Percentiles rank a stretch among this genome's conserved stretches.
Conservation (phyloP, 1,284 basidiomycete genomes). For the Pseudozyma hubeiensis region DNA sequence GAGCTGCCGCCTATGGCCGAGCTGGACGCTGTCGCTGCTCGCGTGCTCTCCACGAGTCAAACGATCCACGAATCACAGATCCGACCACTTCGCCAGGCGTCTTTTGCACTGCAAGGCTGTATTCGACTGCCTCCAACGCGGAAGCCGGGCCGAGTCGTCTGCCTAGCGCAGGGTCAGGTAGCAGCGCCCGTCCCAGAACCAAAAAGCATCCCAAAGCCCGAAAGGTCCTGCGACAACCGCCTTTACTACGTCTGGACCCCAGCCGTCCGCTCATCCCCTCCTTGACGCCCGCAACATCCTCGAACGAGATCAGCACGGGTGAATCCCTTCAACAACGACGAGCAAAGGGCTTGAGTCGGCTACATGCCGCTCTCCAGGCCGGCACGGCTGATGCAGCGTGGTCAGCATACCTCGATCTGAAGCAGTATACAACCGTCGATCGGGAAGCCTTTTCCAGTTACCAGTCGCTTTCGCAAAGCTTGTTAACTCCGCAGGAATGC, state of each 20-base stretch:
- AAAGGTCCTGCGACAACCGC: not conserved
- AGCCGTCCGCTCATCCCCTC: slow-evolving; percentile 16
- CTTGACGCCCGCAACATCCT: not conserved
- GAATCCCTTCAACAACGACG: not conserved
- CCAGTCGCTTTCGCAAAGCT: not conserved
- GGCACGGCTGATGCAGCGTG: slow-evolving; percentile 31
- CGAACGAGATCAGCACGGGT: not conserved
- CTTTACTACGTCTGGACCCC: slow-evolving; percentile 25
- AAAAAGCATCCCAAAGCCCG: not conserved
- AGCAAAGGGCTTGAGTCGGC: slow-evolving; percentile 18
- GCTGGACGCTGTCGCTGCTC: not conserved
- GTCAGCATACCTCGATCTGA: slow-evolving; percentile 22
- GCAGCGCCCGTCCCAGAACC: not conserved
- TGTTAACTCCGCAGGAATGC: slow-evolving; percentile 16
- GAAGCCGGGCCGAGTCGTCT: not conserved
- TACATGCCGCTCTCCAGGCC: slow-evolving; percentile 23
- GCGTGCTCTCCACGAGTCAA: not conserved
- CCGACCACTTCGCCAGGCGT: not conserved
- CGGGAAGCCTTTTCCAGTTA: not conserved
- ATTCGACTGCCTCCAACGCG: not conserved
- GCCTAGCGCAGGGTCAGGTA: not conserved
- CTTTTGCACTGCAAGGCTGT: not conserved
- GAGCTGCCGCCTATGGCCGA: not conserved
- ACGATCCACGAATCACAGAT: not conserved
- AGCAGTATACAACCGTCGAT: not conserved